Base-by-base conservation (phyloP, 164 flowering plant species). In the Litsea cubeba region DNA sequence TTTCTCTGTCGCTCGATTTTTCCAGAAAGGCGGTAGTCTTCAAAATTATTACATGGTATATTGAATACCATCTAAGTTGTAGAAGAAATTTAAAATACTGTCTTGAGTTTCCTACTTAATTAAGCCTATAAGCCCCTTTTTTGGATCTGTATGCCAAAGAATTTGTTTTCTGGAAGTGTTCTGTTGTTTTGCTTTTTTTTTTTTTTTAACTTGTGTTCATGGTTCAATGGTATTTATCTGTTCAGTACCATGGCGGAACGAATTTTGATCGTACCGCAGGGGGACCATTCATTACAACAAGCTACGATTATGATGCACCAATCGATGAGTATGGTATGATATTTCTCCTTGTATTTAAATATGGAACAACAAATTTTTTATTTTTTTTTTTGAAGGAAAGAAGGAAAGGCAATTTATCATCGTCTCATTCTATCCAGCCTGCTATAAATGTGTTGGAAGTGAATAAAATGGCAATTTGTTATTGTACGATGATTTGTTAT, bases 241-340 rank as follows among this genome's bases (percentile, higher is more conserved):
- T 78, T 67, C 75, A 95, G 99, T 95, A 95, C 81, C 99, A 95
- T 83, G 99, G 99, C 24, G 99, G 99, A 71, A 95, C 99, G 83
- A 95, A 95, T 81, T 95, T 95, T 84, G 99, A 94, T 20, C 97
- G 99, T 66, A 94, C 98, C 49, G 77, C 98, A 63, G 99, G 99
- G 3, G 99, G 99, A 66, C 99, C 98, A 71, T 95, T 95, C 81
- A 95, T 95, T 73, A 95, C 98, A 17, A 95, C 99, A 66, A 95
- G 99, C 82, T 95, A 95, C 77, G 99, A 95, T 78, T 95, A 95
- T 84, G 95, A 95, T 78, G 99, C 99, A 73, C 99, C 99, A n/a
- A 91, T 95, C 79, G 99, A 96, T 85, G 99, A 96, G 80, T 96
- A 96, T 78, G 99, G 99, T 96, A 60, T 76, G 82, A 22, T 40